Evolutionary conservation across 1,284 basidiomycete species (phyloP), one percentile per base, ranked within the genome.

Genomic region (Termitomyces sp.): DNA sequence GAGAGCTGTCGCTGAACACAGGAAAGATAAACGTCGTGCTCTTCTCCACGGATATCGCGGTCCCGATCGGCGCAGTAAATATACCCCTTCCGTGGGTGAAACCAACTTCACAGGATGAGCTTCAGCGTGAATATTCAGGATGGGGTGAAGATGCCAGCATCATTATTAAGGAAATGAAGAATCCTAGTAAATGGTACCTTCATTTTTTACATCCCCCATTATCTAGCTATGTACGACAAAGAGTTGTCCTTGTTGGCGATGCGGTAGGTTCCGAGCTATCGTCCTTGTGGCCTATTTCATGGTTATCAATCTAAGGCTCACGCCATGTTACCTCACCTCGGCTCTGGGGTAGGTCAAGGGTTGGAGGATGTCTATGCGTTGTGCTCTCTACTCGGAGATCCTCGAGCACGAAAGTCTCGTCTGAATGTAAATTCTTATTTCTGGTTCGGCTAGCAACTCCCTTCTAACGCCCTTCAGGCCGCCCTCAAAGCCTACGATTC

Each of bases 261-360:
- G 78, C 83, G 2, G 82, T 83, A 58, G 53, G 77, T 67, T 24
- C 33, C 24, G 26, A 28, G 13, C 39, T 12, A 13, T 19, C 1
- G 4, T 5, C 24, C 19, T n/a, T n/a, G 12, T 10, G 10, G 21
- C 17, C 6, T 15, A 21, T 19, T 12, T 34, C 30, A 28, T 49
- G n/a, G 5, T 49, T 10, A 4, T 34, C 31, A 7, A 28, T 6
- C 28, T 10, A 13, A 79, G 79, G 80, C 80, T 13, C 83, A 86
- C 63, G 81, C 72, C 0, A 85, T 83, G 75, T 65, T 76, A 17
- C 82, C 84, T 0, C 81, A 83, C 62, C 70, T 84, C n/a, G 82
- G 83, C 1, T 76, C 81, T 0, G 83, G 83, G 12, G 81, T 81
- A 12, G 81, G 82, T 0, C 83, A 85, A 67, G 83, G 81, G 0